These are phyloP conservation scores for Rutstroemia sp. DNA, from an alignment of 2,329 filamentous ascomycete species.

Conservation along the genomic window DNA sequence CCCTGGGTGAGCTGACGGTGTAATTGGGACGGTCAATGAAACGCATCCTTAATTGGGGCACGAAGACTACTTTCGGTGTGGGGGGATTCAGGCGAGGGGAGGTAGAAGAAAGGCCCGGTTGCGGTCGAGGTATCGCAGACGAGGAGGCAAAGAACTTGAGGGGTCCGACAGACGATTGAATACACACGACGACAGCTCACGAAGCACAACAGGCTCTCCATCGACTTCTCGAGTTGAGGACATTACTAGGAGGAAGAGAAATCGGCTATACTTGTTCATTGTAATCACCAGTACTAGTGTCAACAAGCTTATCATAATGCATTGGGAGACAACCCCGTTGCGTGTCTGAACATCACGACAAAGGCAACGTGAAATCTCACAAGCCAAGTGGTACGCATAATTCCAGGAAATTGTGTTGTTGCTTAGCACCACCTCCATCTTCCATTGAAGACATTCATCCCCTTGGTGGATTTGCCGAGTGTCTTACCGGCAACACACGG, in stretches of 20 bases:
- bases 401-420: too few relatives aligned
- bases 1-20: constrained; percentile 1
- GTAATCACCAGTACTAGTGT: too few relatives aligned
- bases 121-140: neutral
- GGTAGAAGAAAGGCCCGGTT: neutral
- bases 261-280: too few relatives aligned
- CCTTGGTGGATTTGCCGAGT: neutral
- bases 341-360: too few relatives aligned
- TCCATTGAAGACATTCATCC: too few relatives aligned
- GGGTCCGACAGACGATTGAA: neutral
- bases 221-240: neutral
- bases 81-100: neutral
- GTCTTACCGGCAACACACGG: neutral
- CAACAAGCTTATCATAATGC: too few relatives aligned
- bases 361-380: too few relatives aligned
- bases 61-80: neutral
- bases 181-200: neutral
- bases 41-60: neutral
- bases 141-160: neutral
- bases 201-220: neutral
- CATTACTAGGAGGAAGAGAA: too few relatives aligned
- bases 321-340: too few relatives aligned
- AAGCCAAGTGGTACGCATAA: too few relatives aligned
- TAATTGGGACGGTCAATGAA: neutral
- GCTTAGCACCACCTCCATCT: too few relatives aligned